Evolutionary conservation across 1,284 basidiomycete species (phyloP).

Genomic region (Agroathelia rolfsii): DNA sequence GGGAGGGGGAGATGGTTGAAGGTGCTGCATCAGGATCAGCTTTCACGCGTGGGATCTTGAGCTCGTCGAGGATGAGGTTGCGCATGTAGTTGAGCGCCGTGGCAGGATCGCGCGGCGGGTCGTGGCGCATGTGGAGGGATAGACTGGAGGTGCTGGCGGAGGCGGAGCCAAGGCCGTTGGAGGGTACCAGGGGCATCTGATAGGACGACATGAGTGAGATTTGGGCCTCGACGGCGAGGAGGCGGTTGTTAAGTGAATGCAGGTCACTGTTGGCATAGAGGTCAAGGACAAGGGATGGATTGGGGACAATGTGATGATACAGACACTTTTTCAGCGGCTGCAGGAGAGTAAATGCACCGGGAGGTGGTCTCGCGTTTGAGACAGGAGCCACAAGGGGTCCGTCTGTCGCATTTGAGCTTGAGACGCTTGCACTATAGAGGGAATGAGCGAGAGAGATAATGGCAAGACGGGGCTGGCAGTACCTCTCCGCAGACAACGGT

Average conservation of each 20-base stretch:
- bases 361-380: constrained; percentile 65
- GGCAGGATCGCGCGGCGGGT: constrained; percentile 19
- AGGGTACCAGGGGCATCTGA: constrained; percentile 28
- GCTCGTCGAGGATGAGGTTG: constrained; percentile 18
- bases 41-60: no score
- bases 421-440: constrained; percentile 65
- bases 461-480: constrained; percentile 11
- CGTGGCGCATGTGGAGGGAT: constrained; percentile 19
- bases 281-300: constrained; percentile 1
- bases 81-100: constrained; percentile 31
- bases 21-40: no score
- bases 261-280: constrained; percentile 40
- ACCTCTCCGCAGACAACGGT: constrained; percentile 79
- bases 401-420: constrained; percentile 72
- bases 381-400: constrained; percentile 65
- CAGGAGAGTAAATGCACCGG: constrained; percentile 67
- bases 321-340: constrained; percentile 73
- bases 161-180: constrained; percentile 21
- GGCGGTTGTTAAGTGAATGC: constrained; percentile 69
- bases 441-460: constrained; percentile 9
- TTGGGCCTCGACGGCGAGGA: constrained; percentile 50
- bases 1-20: no score
- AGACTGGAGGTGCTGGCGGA: constrained; percentile 13
- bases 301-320: constrained; percentile 18
- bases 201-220: constrained; percentile 38